Conservation (phyloP, 208 protist species). For the Trypanosoma lewisi region DNA sequence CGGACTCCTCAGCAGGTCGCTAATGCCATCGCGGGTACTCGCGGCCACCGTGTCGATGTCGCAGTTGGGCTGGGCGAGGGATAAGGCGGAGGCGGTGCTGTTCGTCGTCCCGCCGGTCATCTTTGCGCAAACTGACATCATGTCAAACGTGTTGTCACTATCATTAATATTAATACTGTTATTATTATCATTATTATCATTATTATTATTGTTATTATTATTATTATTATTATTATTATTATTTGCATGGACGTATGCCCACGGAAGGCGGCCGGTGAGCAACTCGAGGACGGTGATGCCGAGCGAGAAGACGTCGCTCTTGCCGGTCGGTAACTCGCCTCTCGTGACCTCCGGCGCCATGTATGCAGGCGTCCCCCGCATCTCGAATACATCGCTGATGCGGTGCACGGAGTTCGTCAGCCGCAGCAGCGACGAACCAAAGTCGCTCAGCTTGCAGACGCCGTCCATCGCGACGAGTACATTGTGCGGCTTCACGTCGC, state of each 20-base stretch:
- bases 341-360: conserved; percentile 73
- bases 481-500: conserved; percentile 86
- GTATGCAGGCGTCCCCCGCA: conserved; percentile 79
- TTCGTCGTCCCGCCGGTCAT: too few species aligned
- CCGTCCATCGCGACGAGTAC: conserved; percentile 82
- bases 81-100: too few species aligned
- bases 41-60: too few species aligned
- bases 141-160: too few species aligned
- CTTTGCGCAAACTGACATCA: too few species aligned
- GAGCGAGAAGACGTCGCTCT: conserved; percentile 69
- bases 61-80: too few species aligned
- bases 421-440: conserved; percentile 62
- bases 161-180: too few species aligned
- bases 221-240: too few species aligned
- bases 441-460: conserved; percentile 80
- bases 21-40: conserved; percentile 7
- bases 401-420: conserved; percentile 37
- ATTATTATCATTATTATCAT: too few species aligned
- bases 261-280: conserved; percentile 61
- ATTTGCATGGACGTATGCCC: conserved; percentile 22
- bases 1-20: conserved; percentile 29
- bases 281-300: conserved; percentile 60
- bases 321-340: conserved; percentile 46
- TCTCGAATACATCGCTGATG: conserved; percentile 53
- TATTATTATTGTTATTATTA: too few species aligned